Percentiles rank a stretch among this genome's conserved stretches.
Conservation (phyloP, 805 yeast genomes). For the Cyberlindnera subsufficiens region DNA sequence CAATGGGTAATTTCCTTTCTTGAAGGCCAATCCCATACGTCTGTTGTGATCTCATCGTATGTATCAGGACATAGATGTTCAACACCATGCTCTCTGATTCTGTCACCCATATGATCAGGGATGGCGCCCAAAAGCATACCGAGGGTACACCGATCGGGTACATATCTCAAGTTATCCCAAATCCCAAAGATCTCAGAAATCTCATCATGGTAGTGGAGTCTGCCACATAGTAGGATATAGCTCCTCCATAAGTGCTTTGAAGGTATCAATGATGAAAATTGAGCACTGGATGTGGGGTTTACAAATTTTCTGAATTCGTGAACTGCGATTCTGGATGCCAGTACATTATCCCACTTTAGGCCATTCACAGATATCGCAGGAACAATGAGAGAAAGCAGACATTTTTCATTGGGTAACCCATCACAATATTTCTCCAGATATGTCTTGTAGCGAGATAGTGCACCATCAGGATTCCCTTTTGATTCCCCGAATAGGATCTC, state of each 20-base stretch:
- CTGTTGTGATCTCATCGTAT: slow-evolving; percentile 8
- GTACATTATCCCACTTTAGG: slow-evolving; percentile 42
- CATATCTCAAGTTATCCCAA: slow-evolving; percentile 44
- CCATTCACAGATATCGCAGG: slow-evolving; percentile 33
- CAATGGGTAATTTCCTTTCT: slow-evolving; percentile 18
- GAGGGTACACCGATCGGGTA: slow-evolving; percentile 37
- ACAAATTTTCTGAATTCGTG: slow-evolving; percentile 45
- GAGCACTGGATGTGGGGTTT: slow-evolving; percentile 25
- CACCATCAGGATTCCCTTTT: slow-evolving; percentile 24
- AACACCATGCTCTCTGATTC: slow-evolving; percentile 33
- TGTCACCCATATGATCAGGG: slow-evolving; percentile 23
- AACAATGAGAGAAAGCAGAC: slow-evolving; percentile 39
- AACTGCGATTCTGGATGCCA: slow-evolving; percentile 56
- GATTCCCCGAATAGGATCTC: slow-evolving; percentile 26
- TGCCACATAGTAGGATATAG: slow-evolving; percentile 46
- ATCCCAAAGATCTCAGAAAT: slow-evolving; percentile 44
- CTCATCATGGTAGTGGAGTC: slow-evolving; percentile 42
- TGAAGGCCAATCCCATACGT: slow-evolving; percentile 33
- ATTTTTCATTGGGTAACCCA: slow-evolving; percentile 24
- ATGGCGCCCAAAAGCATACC: slow-evolving; percentile 30
- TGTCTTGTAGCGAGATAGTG: slow-evolving; percentile 24
- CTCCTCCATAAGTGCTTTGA: slow-evolving; percentile 40
- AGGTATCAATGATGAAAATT: slow-evolving; percentile 30
- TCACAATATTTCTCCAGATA: slow-evolving; percentile 16
- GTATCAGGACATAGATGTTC: slow-evolving; percentile 5